phyloP scores from a whole-genome alignment of 2,329 filamentous ascomycete genomes.

The Davidsoniella eucalypti region DNA sequence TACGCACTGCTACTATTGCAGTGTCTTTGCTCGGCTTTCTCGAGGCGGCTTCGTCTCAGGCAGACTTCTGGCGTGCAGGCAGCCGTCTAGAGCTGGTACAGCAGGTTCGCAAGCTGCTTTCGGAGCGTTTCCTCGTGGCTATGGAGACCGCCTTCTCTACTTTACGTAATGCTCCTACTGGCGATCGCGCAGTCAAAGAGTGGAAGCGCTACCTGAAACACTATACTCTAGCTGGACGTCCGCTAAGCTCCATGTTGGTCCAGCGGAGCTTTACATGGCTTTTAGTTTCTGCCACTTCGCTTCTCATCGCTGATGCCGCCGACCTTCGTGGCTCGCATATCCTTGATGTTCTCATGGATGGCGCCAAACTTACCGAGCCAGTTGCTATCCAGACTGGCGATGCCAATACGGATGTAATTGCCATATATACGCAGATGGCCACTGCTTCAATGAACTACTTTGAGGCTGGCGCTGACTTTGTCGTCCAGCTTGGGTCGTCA shows the following conservation, averaged over 20 bases:
- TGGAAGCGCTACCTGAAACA: conserved; percentile 79
- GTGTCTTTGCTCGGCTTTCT: conserved; percentile 84
- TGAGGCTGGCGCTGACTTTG: conserved; percentile 79
- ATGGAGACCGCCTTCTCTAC: conserved; percentile 84
- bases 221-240: conserved; percentile 63
- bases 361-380: conserved; percentile 22
- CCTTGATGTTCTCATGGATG: conserved; percentile 55
- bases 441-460: conserved; percentile 71
- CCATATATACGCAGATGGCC: conserved; percentile 54
- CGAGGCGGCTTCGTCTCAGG: conserved; percentile 60
- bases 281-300: conserved; percentile 59
- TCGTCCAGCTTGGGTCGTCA: conserved; percentile 59
- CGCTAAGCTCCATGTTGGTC: conserved; percentile 78
- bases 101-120: conserved; percentile 55
- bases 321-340: conserved; percentile 45
- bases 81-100: conserved; percentile 61
- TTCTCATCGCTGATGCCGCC: conserved; percentile 49
- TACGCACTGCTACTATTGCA: conserved; percentile 56
- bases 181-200: conserved; percentile 52
- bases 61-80: conserved; percentile 62
- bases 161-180: conserved; percentile 60
- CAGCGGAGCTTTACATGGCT: conserved; percentile 80
- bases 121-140: conserved; percentile 68
- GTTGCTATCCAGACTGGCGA: conserved; percentile 17
- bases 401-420: conserved; percentile 39